A percentile compares a stretch with the other conserved stretches of the same genome.
Conservation (phyloP, 306 rosid genomes). For the Quercus agrifolia region DNA sequence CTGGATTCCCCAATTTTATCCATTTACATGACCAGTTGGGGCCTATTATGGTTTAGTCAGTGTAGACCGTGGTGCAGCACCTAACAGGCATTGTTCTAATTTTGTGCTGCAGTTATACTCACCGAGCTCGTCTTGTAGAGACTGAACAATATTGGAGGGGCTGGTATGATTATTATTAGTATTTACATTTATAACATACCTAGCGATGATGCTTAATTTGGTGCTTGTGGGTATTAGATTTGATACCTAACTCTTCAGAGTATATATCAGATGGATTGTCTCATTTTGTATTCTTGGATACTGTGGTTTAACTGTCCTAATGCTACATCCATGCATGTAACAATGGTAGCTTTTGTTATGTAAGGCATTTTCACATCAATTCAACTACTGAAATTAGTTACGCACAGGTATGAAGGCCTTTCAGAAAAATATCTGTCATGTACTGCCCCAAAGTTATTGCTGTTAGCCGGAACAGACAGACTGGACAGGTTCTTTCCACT, state of each 20-base stretch:
- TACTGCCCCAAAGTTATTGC: conserved; percentile 86
- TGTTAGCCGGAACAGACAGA: conserved; percentile 96
- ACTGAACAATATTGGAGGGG: conserved; percentile 96
- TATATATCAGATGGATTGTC: neutral
- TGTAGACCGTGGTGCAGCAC: conserved; percentile 4
- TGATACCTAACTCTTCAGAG: neutral
- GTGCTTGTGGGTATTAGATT: neutral
- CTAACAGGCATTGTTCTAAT: conserved; percentile 23
- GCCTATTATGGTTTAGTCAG: neutral
- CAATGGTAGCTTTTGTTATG: neutral
- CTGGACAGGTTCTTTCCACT: conserved; percentile 67
- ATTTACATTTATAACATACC: neutral
- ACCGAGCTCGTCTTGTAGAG: conserved; percentile 73
- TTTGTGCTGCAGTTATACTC: conserved; percentile 70
- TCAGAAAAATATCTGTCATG: conserved; percentile 77
- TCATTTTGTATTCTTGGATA: neutral
- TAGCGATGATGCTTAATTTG: neutral
- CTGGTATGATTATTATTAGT: conserved; percentile 54
- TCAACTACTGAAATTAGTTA: neutral
- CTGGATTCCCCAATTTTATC: conserved; percentile 9
- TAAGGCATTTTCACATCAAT: neutral
- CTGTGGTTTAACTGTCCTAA: neutral
- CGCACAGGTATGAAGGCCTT: conserved; percentile 94
- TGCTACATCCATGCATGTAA: neutral
- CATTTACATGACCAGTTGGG: conserved; percentile 17